These are phyloP conservation scores for Trifolium fragiferum DNA, from an alignment of 306 rosid species.

Conservation along the genomic window DNA sequence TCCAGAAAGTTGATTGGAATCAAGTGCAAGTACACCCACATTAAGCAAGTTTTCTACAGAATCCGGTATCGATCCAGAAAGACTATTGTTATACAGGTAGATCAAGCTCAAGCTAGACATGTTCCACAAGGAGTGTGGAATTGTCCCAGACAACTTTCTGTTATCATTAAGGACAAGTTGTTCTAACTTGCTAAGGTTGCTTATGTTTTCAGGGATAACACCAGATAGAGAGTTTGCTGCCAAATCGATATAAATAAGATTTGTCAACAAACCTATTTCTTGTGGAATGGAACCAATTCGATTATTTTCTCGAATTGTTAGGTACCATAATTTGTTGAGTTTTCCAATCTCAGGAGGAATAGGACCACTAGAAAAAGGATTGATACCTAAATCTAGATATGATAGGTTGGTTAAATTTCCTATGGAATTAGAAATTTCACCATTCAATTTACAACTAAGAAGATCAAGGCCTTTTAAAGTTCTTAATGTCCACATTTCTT, in stretches of 20 bases:
- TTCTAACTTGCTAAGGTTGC: slow-evolving; percentile 19
- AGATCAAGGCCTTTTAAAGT: slow-evolving; percentile 26
- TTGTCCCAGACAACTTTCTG: neutral
- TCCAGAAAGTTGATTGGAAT: neutral
- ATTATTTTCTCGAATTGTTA: rapidly evolving
- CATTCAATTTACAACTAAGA: neutral
- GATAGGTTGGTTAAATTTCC: slow-evolving; percentile 27
- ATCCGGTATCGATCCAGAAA: slow-evolving; percentile 23
- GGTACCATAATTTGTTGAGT: neutral
- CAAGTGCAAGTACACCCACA: neutral
- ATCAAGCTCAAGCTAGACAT: neutral
- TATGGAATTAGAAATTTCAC: slow-evolving; percentile 10
- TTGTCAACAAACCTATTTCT: slow-evolving; percentile 43
- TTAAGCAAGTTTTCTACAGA: slow-evolving; percentile 29
- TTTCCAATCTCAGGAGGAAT: slow-evolving; percentile 40
- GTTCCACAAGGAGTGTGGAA: slow-evolving; percentile 35
- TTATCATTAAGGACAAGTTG: neutral
- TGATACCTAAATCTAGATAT: neutral
- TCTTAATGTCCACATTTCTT: slow-evolving; percentile 32
- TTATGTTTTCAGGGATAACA: slow-evolving; percentile 26
- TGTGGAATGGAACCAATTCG: slow-evolving; percentile 33
- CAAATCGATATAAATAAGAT: neutral
- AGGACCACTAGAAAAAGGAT: neutral
- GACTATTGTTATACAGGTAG: neutral
- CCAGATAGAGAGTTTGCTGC: neutral